phyloP scores from a whole-genome alignment of 495 filamentous ascomycete species.

The Penicillium goetzii region DNA sequence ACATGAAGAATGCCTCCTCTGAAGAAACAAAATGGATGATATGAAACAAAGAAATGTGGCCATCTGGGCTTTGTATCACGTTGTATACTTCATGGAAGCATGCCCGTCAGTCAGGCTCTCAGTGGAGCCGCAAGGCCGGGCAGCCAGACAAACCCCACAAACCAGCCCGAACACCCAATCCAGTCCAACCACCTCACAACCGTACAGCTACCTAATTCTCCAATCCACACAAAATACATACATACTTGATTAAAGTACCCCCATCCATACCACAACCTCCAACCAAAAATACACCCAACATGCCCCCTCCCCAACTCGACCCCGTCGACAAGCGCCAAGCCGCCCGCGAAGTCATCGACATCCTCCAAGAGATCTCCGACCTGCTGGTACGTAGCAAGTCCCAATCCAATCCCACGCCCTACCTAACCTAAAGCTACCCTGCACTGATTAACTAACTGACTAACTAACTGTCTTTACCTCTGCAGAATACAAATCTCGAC shows the following conservation, averaged over 20 bases:
- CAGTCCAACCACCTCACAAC: neutral
- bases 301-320: conserved; percentile 31
- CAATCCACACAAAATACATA: neutral
- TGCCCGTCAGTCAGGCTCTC: neutral
- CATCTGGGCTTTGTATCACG: conserved; percentile 2
- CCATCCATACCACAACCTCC: neutral
- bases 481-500: conserved; percentile 88
- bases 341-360: conserved; percentile 94
- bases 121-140: neutral
- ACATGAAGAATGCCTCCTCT: neutral
- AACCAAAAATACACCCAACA: conserved; percentile 8
- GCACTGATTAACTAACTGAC: neutral
- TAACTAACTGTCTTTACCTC: neutral
- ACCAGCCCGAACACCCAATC: neutral
- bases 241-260: neutral
- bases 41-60: neutral
- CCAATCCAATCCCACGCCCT: conserved; percentile 8
- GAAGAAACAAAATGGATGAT: neutral
- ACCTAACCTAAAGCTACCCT: neutral
- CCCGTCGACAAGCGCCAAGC: conserved; percentile 74
- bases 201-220: neutral
- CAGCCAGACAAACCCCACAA: conserved; percentile 6
- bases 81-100: neutral
- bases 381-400: conserved; percentile 67
- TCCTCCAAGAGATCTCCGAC: conserved; percentile 90